Base-by-base conservation (phyloP, 768 basidiomycete species). In the Paxillus rubicundulus region DNA sequence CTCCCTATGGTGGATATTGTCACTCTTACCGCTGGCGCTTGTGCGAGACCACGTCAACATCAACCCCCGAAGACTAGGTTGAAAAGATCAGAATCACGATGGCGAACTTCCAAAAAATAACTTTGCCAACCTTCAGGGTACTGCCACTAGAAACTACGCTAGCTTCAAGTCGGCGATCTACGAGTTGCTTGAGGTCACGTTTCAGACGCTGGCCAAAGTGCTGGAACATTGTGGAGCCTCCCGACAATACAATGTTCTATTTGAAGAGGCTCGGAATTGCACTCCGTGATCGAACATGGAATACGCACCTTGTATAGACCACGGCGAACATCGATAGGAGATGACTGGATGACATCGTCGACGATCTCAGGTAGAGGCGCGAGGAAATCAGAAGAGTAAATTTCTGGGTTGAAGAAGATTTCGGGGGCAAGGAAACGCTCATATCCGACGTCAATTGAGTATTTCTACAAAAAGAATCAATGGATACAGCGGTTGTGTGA, bases 401-500 rank as follows among this genome's bases (percentile, higher is more conserved):
- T 98, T 71, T 99, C 96, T 13, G 97, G 97, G 74, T 98, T 98
- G 82, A 98, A 98, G 77, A 98, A 98, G 63, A 98, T 97, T 71
- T 98, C 97, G 5, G 97, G 95, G 5, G 96, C 97, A 47, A 98
- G 85, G 82, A 99, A 99, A 21, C 97, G 92, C 70, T 98, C 97
- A 72, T 98, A 98, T 17, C 97, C 97, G 52, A 99, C 85, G 63
- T 99, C 96, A 44, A 98, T 76, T 17, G 79, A 71, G 74, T 99
- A 98, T 89, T 93, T 91, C 94, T 95, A 51, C 24, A 20, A 30
- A 7, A 37, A 34, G 20, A 17, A 38, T 60, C 33, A 55, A 55
- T 60, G 54, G 45, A 36, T 21, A 9, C 52, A n/a, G 43, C 9
- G 20, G 16, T 12, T 17, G 13, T 20, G 3, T 32, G 16, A 34